Evolutionary conservation across 345 rosid species (phyloP).

Genomic region (Eucalyptus pauciflora): DNA sequence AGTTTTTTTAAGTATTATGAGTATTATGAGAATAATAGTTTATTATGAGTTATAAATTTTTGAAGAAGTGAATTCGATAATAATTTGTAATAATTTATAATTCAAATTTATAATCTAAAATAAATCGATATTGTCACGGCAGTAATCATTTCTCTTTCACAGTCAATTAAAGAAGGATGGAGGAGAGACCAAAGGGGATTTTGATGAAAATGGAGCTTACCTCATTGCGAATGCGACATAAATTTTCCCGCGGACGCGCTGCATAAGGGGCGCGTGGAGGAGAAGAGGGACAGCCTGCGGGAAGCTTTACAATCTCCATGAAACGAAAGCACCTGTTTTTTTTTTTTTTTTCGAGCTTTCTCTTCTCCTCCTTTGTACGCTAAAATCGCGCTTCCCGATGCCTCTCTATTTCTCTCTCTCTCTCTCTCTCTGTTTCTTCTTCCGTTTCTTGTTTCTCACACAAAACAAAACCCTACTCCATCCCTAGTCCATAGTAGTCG

Average conservation of each 20-base stretch:
- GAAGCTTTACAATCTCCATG: not conserved
- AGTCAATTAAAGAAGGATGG: too few species aligned
- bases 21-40: accelerated
- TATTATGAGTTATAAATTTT: accelerated
- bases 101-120: too few species aligned
- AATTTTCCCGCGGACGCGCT: not conserved
- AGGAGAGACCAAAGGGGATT: too few species aligned
- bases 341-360: not conserved
- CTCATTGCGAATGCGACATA: not conserved
- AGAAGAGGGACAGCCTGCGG: not conserved
- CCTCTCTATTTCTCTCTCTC: not conserved
- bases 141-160: too few species aligned
- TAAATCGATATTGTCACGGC: too few species aligned
- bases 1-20: accelerated
- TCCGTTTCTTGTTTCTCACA: not conserved
- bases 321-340: not conserved
- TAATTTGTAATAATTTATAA: too few species aligned
- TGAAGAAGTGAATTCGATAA: accelerated
- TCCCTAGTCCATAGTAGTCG: not conserved
- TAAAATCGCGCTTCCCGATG: not conserved
- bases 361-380: slow-evolving; percentile 24
- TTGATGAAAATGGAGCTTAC: not conserved
- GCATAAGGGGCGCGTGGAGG: not conserved
- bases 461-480: not conserved
- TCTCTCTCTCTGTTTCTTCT: not conserved